Evolutionary conservation across 2,329 filamentous ascomycete genomes (phyloP), one percentile per base, ranked within the genome.

Genomic region (Aspergillus arachidicola): DNA sequence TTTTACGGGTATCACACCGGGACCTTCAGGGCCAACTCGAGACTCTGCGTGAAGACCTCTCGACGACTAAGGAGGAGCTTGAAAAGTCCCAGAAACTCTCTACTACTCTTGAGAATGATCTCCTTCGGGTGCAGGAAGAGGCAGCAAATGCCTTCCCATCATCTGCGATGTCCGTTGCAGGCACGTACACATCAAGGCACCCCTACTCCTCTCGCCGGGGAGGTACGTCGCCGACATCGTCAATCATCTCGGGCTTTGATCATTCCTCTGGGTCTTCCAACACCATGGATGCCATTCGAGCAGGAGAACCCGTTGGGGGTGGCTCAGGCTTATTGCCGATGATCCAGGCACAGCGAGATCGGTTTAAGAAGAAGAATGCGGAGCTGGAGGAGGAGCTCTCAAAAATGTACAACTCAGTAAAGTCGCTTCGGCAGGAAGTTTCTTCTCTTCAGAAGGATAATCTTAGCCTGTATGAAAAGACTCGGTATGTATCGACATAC

Each of bases 161-260:
- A 0, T 93, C 92, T 0, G 94, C 92, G 7, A 93, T 94, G 75
- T 98, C 94, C 2, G 91, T 97, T 46, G 94, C 94, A 2, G 94
- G 94, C 46, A 98, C 94, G 3, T 96, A 97, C 76, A 87, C 89
- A 58, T 94, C 91, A 26, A 87, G 91, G 56, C 91, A 93, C 72
- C 89, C 91, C 2, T 89, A 87, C 69, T 89, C 91, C 45, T 86
- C 91, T 56, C 87, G 88, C 71, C 87, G 91, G 34, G 87, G 90
- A 46, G 83, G 84, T 57, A 87, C 91, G 19, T 98, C 95, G 3
- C 96, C 95, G 0, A 98, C 95, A 1, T 98, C 94, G 4, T 98
- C 94, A 23, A 98, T 99, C 72, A 98, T 99, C 71, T 97, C 94
- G 64, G 95, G 95, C n/a, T 93, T 97, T 74, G 92, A 96, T 72